These are phyloP conservation scores for Ceratocystis papillata DNA, from an alignment of 2,329 filamentous ascomycete species.

Conservation along the genomic window DNA sequence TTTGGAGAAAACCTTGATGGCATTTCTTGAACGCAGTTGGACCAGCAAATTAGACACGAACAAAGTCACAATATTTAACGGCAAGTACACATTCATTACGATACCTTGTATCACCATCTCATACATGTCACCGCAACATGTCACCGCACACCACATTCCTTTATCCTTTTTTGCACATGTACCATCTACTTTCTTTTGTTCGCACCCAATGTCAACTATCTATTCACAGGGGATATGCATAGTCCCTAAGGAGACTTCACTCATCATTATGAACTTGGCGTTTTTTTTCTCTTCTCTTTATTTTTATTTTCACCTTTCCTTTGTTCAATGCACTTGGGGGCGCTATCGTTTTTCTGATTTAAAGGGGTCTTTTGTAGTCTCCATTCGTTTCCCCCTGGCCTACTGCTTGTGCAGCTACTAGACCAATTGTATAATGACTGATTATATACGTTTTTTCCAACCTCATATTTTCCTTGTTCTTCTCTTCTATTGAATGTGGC, in stretches of 20 bases:
- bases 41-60: background rate
- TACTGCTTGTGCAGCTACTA: constrained; percentile 1
- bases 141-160: background rate
- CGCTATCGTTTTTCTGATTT: background rate
- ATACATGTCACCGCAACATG: too few relatives aligned
- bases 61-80: background rate
- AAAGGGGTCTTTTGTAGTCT: background rate
- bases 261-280: constrained; percentile 7
- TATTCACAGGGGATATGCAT: constrained; percentile 11
- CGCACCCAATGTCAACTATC: background rate
- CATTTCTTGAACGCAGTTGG: background rate
- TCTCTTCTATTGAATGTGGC: background rate
- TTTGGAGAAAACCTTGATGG: background rate
- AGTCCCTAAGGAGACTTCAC: background rate
- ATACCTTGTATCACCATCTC: background rate
- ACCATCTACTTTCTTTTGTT: constrained; percentile 11
- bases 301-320: background rate
- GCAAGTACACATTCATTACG: constrained; percentile 11
- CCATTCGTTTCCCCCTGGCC: background rate
- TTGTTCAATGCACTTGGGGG: background rate
- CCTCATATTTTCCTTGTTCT: background rate
- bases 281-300: background rate
- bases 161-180: background rate
- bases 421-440: constrained; percentile 6
- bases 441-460: constrained; percentile 5